Conservation (phyloP, 352 stramenopile species). For the Globisporangium nunn region DNA sequence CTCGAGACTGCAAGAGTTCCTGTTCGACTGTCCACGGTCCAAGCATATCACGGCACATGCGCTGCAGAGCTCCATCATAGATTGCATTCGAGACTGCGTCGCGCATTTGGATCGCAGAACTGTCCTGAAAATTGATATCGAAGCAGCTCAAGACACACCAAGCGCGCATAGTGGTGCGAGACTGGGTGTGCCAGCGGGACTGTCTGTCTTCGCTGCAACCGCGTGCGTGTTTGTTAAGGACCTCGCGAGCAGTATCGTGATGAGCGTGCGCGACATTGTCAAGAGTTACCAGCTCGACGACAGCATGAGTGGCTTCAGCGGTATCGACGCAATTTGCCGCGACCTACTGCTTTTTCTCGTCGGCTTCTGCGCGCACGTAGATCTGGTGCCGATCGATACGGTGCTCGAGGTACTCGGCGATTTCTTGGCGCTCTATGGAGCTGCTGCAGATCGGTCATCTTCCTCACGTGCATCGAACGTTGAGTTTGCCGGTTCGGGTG, state of each 20-base stretch:
- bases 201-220: conserved; percentile 27
- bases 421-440: conserved; percentile 21
- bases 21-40: conserved; percentile 40
- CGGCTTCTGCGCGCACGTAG: conserved; percentile 33
- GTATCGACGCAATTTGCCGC: neutral
- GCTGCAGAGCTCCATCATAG: conserved; percentile 18
- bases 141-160: neutral
- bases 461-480: neutral
- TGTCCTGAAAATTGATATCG: neutral
- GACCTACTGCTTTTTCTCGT: conserved; percentile 23
- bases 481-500: neutral
- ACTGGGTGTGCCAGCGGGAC: conserved; percentile 5
- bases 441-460: neutral
- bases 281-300: neutral
- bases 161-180: neutral
- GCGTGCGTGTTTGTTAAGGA: conserved; percentile 38
- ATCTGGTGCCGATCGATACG: conserved; percentile 23
- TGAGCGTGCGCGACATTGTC: conserved; percentile 7
- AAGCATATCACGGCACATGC: conserved; percentile 19
- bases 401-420: conserved; percentile 22
- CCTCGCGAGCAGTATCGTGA: conserved; percentile 22
- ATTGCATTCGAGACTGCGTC: neutral
- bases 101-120: neutral
- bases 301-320: neutral
- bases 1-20: conserved; percentile 36